A percentile compares a stretch with the other conserved stretches of the same genome.
These are phyloP conservation scores for Cytospora chrysosperma DNA, from an alignment of 2,329 filamentous ascomycete species.

Conservation along the genomic window DNA sequence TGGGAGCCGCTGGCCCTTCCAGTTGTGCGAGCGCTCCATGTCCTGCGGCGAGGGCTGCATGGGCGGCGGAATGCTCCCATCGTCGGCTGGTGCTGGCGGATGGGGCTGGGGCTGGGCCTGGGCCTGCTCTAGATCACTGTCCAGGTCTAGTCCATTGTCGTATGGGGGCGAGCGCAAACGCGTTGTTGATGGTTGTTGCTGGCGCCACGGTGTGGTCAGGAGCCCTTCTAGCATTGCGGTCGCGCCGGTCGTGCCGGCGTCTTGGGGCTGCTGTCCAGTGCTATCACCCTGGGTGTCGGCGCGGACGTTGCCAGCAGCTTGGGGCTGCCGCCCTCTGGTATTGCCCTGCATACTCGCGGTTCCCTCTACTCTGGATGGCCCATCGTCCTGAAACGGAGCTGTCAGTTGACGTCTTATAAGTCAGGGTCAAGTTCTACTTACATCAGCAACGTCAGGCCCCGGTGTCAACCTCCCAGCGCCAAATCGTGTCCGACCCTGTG, in stretches of 20 bases:
- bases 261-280: too few species aligned
- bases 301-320: too few species aligned
- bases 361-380: neutral
- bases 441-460: neutral
- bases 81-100: neutral
- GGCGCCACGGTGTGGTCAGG: neutral
- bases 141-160: neutral
- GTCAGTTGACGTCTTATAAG: neutral
- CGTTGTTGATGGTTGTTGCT: neutral
- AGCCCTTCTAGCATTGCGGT: neutral
- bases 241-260: neutral
- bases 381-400: neutral
- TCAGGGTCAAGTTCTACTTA: neutral
- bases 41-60: neutral
- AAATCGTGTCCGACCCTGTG: neutral
- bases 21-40: conserved; percentile 3
- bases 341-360: neutral
- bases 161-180: neutral
- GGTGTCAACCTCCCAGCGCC: neutral
- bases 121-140: neutral
- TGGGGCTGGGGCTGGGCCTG: neutral
- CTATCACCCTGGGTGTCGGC: too few species aligned
- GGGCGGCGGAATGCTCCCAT: neutral
- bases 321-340: neutral
- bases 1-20: conserved; percentile 33